Percentiles rank a stretch among this genome's conserved stretches.
phyloP scores from a whole-genome alignment of 2,329 filamentous ascomycete species.

The Beauveria brongniartii region DNA sequence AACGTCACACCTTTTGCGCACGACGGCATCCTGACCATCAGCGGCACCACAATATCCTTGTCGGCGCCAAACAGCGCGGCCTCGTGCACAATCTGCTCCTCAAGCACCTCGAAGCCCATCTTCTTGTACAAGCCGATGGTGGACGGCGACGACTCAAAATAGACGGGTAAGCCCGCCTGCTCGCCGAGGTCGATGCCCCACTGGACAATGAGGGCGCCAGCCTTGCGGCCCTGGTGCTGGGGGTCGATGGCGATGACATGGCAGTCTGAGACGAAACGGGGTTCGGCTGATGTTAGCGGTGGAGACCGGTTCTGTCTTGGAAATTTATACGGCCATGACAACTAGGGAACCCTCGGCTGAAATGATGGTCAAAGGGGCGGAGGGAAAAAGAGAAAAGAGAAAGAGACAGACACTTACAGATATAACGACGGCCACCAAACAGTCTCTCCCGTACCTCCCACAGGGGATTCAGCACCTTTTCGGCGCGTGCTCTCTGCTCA shows the following conservation, averaged over 20 bases:
- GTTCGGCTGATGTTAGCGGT: conserved; percentile 4
- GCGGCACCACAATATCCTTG: conserved; percentile 29
- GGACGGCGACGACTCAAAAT: conserved; percentile 37
- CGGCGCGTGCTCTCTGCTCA: conserved; percentile 33
- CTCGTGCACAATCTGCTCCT: conserved; percentile 31
- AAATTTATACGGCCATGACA: neutral
- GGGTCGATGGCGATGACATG: conserved; percentile 39
- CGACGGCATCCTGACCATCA: conserved; percentile 35
- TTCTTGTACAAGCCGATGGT: conserved; percentile 36
- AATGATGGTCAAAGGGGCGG: neutral
- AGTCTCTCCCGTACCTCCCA: conserved; percentile 33
- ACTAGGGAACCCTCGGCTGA: neutral
- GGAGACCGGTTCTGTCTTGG: neutral
- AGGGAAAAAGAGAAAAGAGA: neutral
- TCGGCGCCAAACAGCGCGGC: conserved; percentile 26
- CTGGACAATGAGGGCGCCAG: conserved; percentile 33
- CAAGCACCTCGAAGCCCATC: conserved; percentile 34
- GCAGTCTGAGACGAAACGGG: conserved; percentile 20
- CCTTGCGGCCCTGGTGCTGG: conserved; percentile 32
- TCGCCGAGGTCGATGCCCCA: conserved; percentile 31
- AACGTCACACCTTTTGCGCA: conserved; percentile 25
- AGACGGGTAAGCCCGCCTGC: conserved; percentile 31
- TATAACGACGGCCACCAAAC: conserved; percentile 30
- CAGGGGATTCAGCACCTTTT: conserved; percentile 32
- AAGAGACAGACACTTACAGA: conserved; percentile 28